Conservation (phyloP, 169 alveolate genomes). For the Cyclospora cayetanensis region DNA sequence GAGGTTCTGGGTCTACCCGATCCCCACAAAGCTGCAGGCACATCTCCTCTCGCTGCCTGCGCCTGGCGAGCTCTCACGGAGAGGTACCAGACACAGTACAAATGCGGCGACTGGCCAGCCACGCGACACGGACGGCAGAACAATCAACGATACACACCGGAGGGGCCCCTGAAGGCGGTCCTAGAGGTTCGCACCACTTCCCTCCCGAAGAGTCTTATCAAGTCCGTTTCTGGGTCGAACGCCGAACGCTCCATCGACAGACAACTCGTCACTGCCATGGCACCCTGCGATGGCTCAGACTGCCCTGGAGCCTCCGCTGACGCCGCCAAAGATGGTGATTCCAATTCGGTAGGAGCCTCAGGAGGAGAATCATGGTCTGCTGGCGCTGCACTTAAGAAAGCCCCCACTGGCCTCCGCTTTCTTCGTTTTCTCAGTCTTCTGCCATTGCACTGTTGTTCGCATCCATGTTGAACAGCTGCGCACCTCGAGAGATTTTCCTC, state of each 20-base stretch:
- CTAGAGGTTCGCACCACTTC: background rate
- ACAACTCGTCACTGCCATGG: slow-evolving; percentile 3
- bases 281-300: background rate
- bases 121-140: too few relatives aligned
- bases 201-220: slow-evolving; percentile 46
- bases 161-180: background rate
- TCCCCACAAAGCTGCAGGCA: too few relatives aligned
- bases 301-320: background rate
- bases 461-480: background rate
- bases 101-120: too few relatives aligned
- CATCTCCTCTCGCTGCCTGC: too few relatives aligned
- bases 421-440: background rate
- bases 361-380: background rate
- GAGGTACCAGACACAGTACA: too few relatives aligned
- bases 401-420: background rate
- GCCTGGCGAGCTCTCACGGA: too few relatives aligned
- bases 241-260: slow-evolving; percentile 28
- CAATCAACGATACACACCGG: too few relatives aligned
- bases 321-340: background rate
- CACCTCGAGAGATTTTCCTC: background rate
- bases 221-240: slow-evolving; percentile 28
- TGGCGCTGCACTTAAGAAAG: background rate
- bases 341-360: background rate
- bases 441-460: background rate
- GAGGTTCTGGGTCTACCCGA: too few relatives aligned